phyloP scores from a whole-genome alignment of 352 stramenopile species.

The Globisporangium cystogenes region DNA sequence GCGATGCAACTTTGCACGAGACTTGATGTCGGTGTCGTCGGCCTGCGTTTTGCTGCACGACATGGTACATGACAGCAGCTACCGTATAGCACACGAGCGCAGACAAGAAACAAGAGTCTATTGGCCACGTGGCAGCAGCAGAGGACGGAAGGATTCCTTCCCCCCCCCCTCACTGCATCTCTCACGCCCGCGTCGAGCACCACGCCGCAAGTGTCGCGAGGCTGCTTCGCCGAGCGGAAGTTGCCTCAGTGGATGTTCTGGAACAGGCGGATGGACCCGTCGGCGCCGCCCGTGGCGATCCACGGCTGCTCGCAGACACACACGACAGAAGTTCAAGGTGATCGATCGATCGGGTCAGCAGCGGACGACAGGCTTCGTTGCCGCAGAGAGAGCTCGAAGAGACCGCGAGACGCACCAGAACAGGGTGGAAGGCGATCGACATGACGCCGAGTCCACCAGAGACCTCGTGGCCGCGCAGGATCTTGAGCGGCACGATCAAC shows the following conservation, averaged over 20 bases:
- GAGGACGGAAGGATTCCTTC: neutral
- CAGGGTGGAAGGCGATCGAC: conserved; percentile 95
- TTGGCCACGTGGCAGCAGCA: neutral
- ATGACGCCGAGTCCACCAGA: conserved; percentile 95
- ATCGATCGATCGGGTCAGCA: neutral
- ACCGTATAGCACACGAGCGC: too few species aligned
- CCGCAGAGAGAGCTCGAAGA: neutral
- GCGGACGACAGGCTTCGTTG: neutral
- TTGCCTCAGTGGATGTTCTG: conserved; percentile 94
- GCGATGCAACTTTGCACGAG: conserved; percentile 3
- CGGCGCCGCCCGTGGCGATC: conserved; percentile 93
- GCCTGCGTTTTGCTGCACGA: too few species aligned
- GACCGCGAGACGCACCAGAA: conserved; percentile 71
- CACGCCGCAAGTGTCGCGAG: too few species aligned
- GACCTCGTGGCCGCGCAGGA: conserved; percentile 93
- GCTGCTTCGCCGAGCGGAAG: too few species aligned
- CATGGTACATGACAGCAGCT: too few species aligned
- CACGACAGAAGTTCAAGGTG: conserved; percentile 12
- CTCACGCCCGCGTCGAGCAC: too few species aligned
- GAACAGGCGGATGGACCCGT: conserved; percentile 95
- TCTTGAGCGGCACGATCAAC: conserved; percentile 99
- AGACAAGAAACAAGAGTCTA: conserved; percentile 4
- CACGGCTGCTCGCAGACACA: conserved; percentile 51
- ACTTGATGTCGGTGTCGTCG: neutral
- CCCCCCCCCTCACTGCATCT: neutral